These are phyloP conservation scores for Fusarium sarcochroum DNA, from an alignment of 2,329 filamentous ascomycete species.

Conservation along the genomic window DNA sequence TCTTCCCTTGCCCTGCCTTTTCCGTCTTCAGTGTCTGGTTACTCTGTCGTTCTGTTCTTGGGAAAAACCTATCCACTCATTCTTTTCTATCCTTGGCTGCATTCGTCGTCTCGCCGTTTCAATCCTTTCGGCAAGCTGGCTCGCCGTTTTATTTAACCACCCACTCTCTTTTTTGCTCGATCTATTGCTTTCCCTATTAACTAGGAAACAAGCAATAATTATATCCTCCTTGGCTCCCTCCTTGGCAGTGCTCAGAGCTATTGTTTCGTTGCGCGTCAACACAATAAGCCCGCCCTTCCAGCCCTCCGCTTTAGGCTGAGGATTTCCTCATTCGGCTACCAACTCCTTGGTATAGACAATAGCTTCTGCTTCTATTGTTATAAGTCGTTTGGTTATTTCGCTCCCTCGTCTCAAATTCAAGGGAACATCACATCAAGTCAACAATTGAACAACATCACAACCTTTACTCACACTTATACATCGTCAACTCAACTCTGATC, in stretches of 20 bases:
- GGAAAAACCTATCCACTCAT: slow-evolving; percentile 21
- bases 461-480: slow-evolving; percentile 2
- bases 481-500: slow-evolving; percentile 10
- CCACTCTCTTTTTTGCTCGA: slow-evolving; percentile 14
- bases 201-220: slow-evolving; percentile 9
- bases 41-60: slow-evolving; percentile 22
- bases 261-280: slow-evolving; percentile 11
- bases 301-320: slow-evolving; percentile 32
- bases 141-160: slow-evolving; percentile 37
- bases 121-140: slow-evolving; percentile 54
- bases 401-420: not conserved
- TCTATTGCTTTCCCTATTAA: slow-evolving; percentile 31
- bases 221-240: slow-evolving; percentile 34
- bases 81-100: slow-evolving; percentile 27
- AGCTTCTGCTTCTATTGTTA: slow-evolving; percentile 34
- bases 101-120: slow-evolving; percentile 47
- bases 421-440: not conserved
- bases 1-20: slow-evolving; percentile 16
- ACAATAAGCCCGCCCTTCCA: slow-evolving; percentile 30
- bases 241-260: slow-evolving; percentile 38
- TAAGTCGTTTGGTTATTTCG: slow-evolving; percentile 15
- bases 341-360: slow-evolving; percentile 31
- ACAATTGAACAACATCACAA: not conserved
- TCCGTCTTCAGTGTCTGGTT: slow-evolving; percentile 45
- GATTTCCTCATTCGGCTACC: slow-evolving; percentile 23